Evolutionary conservation across 306 rosid genomes (phyloP), one percentile per base, ranked within the genome.

Genomic region (Cicer bijugum): DNA sequence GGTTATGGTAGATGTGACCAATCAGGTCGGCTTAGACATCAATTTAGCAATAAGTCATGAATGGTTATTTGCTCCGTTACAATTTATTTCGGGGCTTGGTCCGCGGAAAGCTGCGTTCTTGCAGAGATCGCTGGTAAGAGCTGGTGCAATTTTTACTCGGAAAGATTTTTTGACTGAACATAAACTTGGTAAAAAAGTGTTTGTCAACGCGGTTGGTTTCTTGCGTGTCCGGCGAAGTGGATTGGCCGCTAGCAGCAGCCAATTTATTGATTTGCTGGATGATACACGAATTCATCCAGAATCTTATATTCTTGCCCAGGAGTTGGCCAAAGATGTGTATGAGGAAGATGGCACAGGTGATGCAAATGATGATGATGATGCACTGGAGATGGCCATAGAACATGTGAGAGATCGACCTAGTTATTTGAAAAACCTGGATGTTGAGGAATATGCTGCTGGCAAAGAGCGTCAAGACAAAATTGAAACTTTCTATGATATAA

Each of bases 201-300:
- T 95, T 81, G 93, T 89, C 75, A 95, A 95, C 50, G 96, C 99
- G 1, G 95, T 83, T 76, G 99, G 99, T 78, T 95, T 91, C 81
- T 75, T 95, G 89, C 97, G 97, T 81, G 91, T 95, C 44, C 85
- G 96, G 79, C 83, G 99, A 51, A 88, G 97, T 85, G 99, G 99
- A 59, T 80, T 90, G 90, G 99, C 96, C 79, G 86, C 92, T 33
- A 87, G 86, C 76, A 90, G 97, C 85, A 89, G 93, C 83, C 97
- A 91, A 65, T 90, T 84, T 84, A 90, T 95, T 58, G 99, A 95
- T 84, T 84, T 95, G 82, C 83, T 95, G 82, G 99, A 95, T 81
- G 97, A 95, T 86, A 95, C 99, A 12, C 86, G 99, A 80, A 95
- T 95, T 74, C 99, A 95, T 84, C 99, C 99, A 5, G 99, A 95